Evolutionary conservation across 805 yeast species (phyloP).

Genomic region (Candida ipomoeae): DNA sequence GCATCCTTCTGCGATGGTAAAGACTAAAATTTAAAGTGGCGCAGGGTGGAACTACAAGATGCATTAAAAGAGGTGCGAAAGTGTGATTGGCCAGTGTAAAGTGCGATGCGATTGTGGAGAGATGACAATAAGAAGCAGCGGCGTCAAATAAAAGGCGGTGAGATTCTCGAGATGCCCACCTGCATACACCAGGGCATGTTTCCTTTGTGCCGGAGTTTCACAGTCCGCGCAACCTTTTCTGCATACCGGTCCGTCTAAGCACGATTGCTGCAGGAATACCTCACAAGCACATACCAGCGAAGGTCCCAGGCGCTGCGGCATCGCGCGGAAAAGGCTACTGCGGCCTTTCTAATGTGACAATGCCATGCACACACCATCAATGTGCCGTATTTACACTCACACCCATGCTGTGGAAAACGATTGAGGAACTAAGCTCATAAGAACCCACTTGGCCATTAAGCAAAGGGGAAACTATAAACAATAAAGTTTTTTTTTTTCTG

Average conservation of each 20-base stretch:
- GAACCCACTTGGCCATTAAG: no score
- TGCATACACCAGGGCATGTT: not conserved
- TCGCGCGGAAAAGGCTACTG: not conserved
- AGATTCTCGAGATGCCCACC: constrained; percentile 1
- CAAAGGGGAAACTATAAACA: no score
- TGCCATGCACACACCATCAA: not conserved
- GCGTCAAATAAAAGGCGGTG: constrained; percentile 1
- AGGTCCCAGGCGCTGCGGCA: not conserved
- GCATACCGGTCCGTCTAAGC: not conserved
- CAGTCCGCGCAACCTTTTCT: not conserved
- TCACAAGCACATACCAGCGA: not conserved
- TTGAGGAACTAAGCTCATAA: no score
- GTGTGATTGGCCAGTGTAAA: constrained; percentile 1
- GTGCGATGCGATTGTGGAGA: constrained; percentile 6
- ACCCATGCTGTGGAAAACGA: not conserved
- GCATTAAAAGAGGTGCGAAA: not conserved
- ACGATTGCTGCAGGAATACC: not conserved
- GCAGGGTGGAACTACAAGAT: not conserved
- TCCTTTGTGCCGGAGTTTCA: not conserved
- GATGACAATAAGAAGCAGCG: not conserved
- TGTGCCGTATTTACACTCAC: not conserved
- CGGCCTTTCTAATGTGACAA: not conserved
- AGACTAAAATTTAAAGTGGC: not conserved
- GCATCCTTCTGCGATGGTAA: not conserved
- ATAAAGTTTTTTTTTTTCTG: not conserved